phyloP scores from a whole-genome alignment of 2,329 filamentous ascomycete genomes.

The Pseudocercospora vitis region DNA sequence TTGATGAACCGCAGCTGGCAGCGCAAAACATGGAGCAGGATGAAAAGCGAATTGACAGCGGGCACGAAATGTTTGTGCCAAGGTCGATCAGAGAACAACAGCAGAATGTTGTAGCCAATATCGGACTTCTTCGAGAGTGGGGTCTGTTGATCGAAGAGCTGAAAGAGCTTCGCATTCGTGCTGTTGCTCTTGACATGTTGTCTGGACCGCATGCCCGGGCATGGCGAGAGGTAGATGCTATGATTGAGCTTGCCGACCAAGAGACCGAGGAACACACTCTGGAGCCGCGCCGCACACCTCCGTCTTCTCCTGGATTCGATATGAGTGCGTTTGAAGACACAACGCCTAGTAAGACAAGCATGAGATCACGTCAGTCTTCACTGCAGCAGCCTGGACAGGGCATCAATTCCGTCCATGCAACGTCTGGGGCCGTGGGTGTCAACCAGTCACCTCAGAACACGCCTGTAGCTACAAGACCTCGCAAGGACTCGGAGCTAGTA shows the following conservation, averaged over 20 bases:
- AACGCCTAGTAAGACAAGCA: conserved; percentile 13
- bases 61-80: conserved; percentile 67
- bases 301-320: conserved; percentile 59
- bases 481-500: conserved; percentile 58
- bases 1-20: conserved; percentile 51
- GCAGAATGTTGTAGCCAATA: conserved; percentile 77
- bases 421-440: neutral
- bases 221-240: conserved; percentile 82
- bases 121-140: conserved; percentile 78
- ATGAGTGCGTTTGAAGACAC: conserved; percentile 58
- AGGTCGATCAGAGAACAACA: conserved; percentile 78
- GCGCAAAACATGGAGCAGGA: conserved; percentile 41
- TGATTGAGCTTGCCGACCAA: conserved; percentile 77
- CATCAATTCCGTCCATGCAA: neutral
- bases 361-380: conserved; percentile 7
- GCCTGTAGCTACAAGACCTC: conserved; percentile 45
- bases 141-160: conserved; percentile 79
- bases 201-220: conserved; percentile 59
- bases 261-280: conserved; percentile 59
- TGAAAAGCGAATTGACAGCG: conserved; percentile 47
- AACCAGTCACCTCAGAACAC: conserved; percentile 20
- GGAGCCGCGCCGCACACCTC: conserved; percentile 53
- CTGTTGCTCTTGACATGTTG: conserved; percentile 65
- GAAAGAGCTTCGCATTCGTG: conserved; percentile 72
- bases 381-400: conserved; percentile 4